These are phyloP conservation scores for Funneliformis caledonium DNA, from an alignment of 371 early-diverging fungal species.

Conservation along the genomic window DNA sequence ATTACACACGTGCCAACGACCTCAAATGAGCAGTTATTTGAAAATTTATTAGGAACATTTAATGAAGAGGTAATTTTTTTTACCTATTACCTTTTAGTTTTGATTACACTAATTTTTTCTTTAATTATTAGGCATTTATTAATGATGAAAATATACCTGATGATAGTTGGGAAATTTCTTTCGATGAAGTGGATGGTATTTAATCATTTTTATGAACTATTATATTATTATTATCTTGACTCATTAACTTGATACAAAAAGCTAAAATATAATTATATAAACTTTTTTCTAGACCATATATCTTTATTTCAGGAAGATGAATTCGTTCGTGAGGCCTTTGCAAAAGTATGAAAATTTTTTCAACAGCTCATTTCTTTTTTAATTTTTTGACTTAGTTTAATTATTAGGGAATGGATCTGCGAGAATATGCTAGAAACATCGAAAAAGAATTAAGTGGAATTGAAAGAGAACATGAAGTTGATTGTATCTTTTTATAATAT, in stretches of 20 bases:
- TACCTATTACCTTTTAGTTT: too few relatives aligned
- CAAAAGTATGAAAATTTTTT: conserved; percentile 52
- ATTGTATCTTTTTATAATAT: conserved; percentile 58
- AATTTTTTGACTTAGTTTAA: neutral
- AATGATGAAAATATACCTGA: conserved; percentile 15
- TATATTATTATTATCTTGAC: neutral
- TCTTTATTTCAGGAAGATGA: conserved; percentile 78
- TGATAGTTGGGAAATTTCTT: conserved; percentile 23
- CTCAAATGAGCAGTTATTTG: conserved; percentile 4
- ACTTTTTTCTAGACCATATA: conserved; percentile 54
- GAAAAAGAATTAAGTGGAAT: conserved; percentile 70
- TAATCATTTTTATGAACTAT: neutral
- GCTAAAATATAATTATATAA: too few relatives aligned
- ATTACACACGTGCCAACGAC: neutral
- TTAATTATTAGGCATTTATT: neutral
- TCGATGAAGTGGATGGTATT: conserved; percentile 38
- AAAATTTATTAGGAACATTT: conserved; percentile 5
- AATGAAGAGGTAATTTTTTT: conserved; percentile 9
- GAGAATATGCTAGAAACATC: conserved; percentile 82
- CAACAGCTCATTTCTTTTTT: neutral
- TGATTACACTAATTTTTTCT: neutral
- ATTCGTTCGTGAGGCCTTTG: conserved; percentile 77
- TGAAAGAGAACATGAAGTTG: conserved; percentile 74
- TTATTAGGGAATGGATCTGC: conserved; percentile 76
- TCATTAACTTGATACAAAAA: neutral